Conservation (phyloP, 306 rosid genomes). For the Glycyrrhiza uralensis region DNA sequence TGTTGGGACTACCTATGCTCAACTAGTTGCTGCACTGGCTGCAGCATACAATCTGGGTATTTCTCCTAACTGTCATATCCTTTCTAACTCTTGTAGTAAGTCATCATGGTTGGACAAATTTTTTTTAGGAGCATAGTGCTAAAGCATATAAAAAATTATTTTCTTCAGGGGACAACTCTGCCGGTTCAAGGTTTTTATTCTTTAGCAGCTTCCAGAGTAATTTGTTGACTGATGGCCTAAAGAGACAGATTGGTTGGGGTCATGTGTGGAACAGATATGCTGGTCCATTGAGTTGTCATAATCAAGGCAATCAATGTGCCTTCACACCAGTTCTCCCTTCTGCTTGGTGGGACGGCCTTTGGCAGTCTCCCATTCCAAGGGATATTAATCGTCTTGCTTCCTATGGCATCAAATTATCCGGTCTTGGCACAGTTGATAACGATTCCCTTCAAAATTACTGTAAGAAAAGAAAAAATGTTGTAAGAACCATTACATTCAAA, state of each 20-base stretch:
- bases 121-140: neutral
- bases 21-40: conserved; percentile 67
- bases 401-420: conserved; percentile 49
- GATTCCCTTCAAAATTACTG: conserved; percentile 45
- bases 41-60: conserved; percentile 64
- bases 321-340: conserved; percentile 69
- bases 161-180: conserved; percentile 45
- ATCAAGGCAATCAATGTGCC: conserved; percentile 62
- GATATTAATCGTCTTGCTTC: conserved; percentile 51
- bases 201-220: conserved; percentile 70
- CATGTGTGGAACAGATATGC: conserved; percentile 78
- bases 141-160: neutral
- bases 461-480: conserved; percentile 44
- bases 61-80: neutral
- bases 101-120: neutral
- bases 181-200: conserved; percentile 50
- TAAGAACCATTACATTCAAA: conserved; percentile 48
- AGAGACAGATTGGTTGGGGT: conserved; percentile 78
- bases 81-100: neutral
- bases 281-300: conserved; percentile 59
- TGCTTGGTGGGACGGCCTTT: conserved; percentile 75
- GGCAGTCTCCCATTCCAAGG: conserved; percentile 72
- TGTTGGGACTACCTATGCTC: conserved; percentile 83
- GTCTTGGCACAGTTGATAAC: conserved; percentile 48
- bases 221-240: conserved; percentile 57